Base-by-base conservation (phyloP, 352 stramenopile genomes). In the Aphanomyces stellatus region DNA sequence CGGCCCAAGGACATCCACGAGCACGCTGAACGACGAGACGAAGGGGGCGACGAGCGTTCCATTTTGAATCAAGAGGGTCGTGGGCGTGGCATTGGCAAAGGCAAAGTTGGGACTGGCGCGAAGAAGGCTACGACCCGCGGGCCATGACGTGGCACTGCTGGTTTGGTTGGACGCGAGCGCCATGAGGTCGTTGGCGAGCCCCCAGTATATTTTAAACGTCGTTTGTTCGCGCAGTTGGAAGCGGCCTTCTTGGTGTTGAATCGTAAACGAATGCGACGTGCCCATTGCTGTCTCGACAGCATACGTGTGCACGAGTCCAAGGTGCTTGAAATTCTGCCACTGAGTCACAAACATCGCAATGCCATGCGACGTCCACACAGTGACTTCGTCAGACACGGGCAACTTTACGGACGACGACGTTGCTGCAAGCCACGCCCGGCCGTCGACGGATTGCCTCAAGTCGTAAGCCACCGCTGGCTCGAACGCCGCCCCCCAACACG, bases 341-440 rank as follows among this genome's bases (percentile, higher is more conserved):
- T 53, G 43, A 8, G 43, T 53, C 2, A 13, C 11, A 25, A 28
- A 53, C 15, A 13, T 17, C 19, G 19, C 19, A 30, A 53, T 53
- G 43, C 13, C 24, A 7, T 53, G 43, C 19, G 19, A 6, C 8
- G 15, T 19, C 43, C 43, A 53, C 3, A 53, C 15, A 2, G 24
- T 15, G 43, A 53, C 27, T 30, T 53, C 43, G 17, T 53, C 3
- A 8, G 24, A 3, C 2, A 53, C 37, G 37, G 8, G 8, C 37
- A 43, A 17, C 37, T n/a, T n/a, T n/a, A n/a, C n/a, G n/a, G n/a
- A n/a, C n/a, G n/a, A n/a, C n/a, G n/a, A n/a, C n/a, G n/a, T n/a
- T n/a, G n/a, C n/a, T n/a, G n/a, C n/a, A n/a, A n/a, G 80, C 87
- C 4, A 98, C 98, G 73, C 95, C 98, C 71, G 98, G 95, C 67